phyloP scores from a whole-genome alignment of 768 basidiomycete genomes.

The Nidularia sp. region DNA sequence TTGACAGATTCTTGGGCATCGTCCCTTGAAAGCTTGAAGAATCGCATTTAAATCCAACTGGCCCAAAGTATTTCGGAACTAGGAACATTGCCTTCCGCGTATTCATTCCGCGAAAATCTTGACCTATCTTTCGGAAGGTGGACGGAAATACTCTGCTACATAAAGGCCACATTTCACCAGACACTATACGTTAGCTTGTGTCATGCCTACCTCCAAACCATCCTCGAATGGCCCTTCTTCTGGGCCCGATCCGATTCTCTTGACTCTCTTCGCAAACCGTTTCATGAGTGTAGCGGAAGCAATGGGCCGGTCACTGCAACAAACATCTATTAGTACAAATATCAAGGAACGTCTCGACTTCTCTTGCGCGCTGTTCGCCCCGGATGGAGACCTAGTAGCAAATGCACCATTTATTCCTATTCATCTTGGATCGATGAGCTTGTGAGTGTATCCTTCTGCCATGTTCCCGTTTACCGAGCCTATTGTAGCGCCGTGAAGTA shows the following conservation, averaged over 20 bases:
- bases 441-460: conserved; percentile 44
- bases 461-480: not conserved
- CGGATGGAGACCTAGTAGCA: conserved; percentile 92
- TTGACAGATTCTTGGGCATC: no score
- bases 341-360: conserved; percentile 96
- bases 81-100: no score
- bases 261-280: conserved; percentile 91
- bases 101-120: not conserved
- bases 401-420: conserved; percentile 93
- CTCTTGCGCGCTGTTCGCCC: conserved; percentile 91
- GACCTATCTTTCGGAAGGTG: not conserved
- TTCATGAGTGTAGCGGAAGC: conserved; percentile 98
- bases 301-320: conserved; percentile 87
- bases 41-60: no score
- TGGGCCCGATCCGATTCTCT: conserved; percentile 78
- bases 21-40: no score
- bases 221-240: not conserved
- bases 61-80: no score
- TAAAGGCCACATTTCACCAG: not conserved
- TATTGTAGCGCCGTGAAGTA: conserved; percentile 73
- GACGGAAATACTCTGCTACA: not conserved
- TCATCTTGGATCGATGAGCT: conserved; percentile 86
- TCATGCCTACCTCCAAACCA: not conserved
- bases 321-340: conserved; percentile 90
- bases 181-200: not conserved